phyloP scores from a whole-genome alignment of 2,329 filamentous ascomycete genomes.

The Ophiosphaerella herpotricha region DNA sequence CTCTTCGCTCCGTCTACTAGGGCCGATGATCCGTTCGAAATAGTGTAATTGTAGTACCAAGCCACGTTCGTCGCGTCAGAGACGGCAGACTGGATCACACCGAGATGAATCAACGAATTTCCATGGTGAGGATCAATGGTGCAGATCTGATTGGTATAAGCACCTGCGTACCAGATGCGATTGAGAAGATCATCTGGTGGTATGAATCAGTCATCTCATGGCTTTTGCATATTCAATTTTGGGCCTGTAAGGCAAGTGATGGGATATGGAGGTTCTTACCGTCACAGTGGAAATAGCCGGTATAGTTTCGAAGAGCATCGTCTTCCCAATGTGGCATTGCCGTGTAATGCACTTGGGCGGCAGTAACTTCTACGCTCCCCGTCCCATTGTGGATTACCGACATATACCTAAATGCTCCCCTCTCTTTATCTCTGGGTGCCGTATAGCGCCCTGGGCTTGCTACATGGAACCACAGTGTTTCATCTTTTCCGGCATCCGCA shows the following conservation, averaged over 20 bases:
- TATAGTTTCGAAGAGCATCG: conserved; percentile 43
- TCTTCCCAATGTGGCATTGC: conserved; percentile 50
- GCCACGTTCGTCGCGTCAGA: conserved; percentile 39
- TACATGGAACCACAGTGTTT: conserved; percentile 54
- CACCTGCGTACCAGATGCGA: conserved; percentile 51
- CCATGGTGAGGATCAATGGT: conserved; percentile 45
- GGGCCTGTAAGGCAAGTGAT: background rate
- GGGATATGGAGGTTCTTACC: conserved; percentile 21
- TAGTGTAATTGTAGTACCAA: conserved; percentile 51
- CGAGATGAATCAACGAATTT: conserved; percentile 43
- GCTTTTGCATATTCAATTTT: too few relatives aligned
- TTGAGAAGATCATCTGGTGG: conserved; percentile 49
- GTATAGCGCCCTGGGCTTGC: conserved; percentile 49
- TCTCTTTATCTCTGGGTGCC: conserved; percentile 47
- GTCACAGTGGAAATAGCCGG: conserved; percentile 51
- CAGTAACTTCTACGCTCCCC: conserved; percentile 45
- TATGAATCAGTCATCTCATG: too few relatives aligned
- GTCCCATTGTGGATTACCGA: conserved; percentile 52
- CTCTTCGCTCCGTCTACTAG: conserved; percentile 62
- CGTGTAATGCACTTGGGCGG: conserved; percentile 51
- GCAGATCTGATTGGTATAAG: conserved; percentile 48
- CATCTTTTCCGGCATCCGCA: conserved; percentile 53
- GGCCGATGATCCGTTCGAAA: conserved; percentile 45
- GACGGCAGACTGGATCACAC: conserved; percentile 31
- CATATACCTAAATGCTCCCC: conserved; percentile 55